These are phyloP conservation scores for Macrocybe gigantea DNA, from an alignment of 768 basidiomycete genomes.

Conservation along the genomic window DNA sequence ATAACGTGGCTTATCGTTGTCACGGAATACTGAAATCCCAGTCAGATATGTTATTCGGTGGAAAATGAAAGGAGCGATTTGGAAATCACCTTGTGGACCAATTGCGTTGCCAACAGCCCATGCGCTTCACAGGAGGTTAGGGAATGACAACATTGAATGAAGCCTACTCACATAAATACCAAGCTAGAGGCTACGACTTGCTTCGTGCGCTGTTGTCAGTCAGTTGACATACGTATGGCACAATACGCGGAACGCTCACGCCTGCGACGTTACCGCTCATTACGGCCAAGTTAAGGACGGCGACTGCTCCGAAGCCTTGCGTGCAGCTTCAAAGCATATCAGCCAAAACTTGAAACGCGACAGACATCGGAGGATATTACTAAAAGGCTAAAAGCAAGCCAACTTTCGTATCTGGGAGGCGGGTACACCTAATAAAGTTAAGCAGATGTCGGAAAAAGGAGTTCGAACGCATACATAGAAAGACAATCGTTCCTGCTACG, in stretches of 20 bases:
- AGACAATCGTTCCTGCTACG: slow-evolving; percentile 44
- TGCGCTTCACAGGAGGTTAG: slow-evolving; percentile 18
- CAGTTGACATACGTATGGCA: not conserved
- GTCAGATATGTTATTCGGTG: not conserved
- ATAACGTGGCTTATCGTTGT: slow-evolving; percentile 40
- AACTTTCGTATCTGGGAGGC: slow-evolving; percentile 33
- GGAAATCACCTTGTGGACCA: slow-evolving; percentile 32
- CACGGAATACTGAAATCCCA: slow-evolving; percentile 31
- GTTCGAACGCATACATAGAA: slow-evolving; percentile 24
- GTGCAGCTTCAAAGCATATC: slow-evolving; percentile 25
- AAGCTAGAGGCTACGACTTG: slow-evolving; percentile 40
- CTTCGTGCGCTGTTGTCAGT: slow-evolving; percentile 33
- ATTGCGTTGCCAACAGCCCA: slow-evolving; percentile 49
- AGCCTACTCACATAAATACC: slow-evolving; percentile 35
- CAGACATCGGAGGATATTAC: slow-evolving; percentile 17
- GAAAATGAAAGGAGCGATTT: not conserved
- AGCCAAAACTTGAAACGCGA: not conserved
- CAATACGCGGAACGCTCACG: slow-evolving; percentile 12
- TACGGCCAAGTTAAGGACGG: slow-evolving; percentile 38
- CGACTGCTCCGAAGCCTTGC: slow-evolving; percentile 41
- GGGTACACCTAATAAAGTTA: slow-evolving; percentile 23
- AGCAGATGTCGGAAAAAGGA: not conserved
- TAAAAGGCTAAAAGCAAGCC: slow-evolving; percentile 47
- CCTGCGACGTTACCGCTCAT: slow-evolving; percentile 43
- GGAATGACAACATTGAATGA: not conserved